A percentile compares a stretch with the other conserved stretches of the same genome.
Conservation (phyloP, 2,329 filamentous ascomycete genomes). For the Pseudogymnoascus destructans region DNA sequence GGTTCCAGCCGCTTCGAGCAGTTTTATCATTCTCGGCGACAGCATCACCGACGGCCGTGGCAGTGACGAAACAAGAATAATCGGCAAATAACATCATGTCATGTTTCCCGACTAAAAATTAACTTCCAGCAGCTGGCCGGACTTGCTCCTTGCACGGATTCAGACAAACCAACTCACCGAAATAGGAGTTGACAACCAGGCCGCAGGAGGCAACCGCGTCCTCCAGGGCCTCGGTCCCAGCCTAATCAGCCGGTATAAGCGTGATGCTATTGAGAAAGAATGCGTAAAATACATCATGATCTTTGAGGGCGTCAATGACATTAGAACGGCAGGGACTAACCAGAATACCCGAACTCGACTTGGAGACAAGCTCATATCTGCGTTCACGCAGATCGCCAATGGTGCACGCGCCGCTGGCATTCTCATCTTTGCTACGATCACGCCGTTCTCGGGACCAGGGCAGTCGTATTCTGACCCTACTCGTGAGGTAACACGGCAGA, state of each 20-base stretch:
- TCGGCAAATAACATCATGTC: slow-evolving; percentile 26
- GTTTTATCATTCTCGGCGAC: slow-evolving; percentile 46
- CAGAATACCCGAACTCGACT: slow-evolving; percentile 34
- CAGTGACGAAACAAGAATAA: slow-evolving; percentile 49
- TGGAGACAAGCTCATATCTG: slow-evolving; percentile 39
- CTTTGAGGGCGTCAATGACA: slow-evolving; percentile 59
- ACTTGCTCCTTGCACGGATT: slow-evolving; percentile 40
- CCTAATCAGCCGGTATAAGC: slow-evolving; percentile 44
- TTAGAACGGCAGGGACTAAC: slow-evolving; percentile 39
- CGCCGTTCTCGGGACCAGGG: slow-evolving; percentile 41
- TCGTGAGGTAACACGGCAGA: slow-evolving; percentile 42
- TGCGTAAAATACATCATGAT: slow-evolving; percentile 49
- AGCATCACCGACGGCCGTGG: slow-evolving; percentile 56
- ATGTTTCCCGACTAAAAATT: not conserved
- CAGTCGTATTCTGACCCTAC: slow-evolving; percentile 42
- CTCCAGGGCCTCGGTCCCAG: slow-evolving; percentile 49
- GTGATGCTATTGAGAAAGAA: slow-evolving; percentile 47
- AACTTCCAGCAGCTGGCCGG: slow-evolving; percentile 36
- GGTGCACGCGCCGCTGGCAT: slow-evolving; percentile 42
- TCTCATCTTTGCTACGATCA: slow-evolving; percentile 50
- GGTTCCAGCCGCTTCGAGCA: slow-evolving; percentile 31
- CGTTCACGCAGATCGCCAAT: slow-evolving; percentile 43
- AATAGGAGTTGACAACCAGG: slow-evolving; percentile 49
- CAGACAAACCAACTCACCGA: slow-evolving; percentile 33
- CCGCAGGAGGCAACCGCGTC: slow-evolving; percentile 55